Base-by-base conservation (phyloP, 2,329 filamentous ascomycete genomes). In the Beauveria pseudobassiana region DNA sequence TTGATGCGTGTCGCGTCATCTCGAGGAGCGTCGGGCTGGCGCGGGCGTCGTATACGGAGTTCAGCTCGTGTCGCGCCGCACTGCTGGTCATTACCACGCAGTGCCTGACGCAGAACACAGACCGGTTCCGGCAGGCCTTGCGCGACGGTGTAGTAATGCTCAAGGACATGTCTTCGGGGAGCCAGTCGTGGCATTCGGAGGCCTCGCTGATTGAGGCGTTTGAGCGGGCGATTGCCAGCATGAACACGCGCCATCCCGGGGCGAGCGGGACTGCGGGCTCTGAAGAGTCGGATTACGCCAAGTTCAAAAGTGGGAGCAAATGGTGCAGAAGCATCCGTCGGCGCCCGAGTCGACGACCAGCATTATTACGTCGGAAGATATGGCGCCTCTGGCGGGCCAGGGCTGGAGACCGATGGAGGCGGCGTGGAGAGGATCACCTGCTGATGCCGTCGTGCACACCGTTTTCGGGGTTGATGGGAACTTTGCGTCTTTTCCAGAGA, bases 41-140 rank as follows among this genome's bases (percentile, higher is more conserved):
- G 6, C 76, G 80, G 34, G 79, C 80, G 3, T 82, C 80, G 0
- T 83, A 83, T 65, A 82, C 80, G 3, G 81, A 84, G 64, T 83
- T 82, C 66, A 82, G 79, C 67, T 79, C 81, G 3, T 82, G 80
- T 56, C 80, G 81, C 48, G 80, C 80, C 10, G 80, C 81, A 9
- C 71, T 83, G 6, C 73, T 83, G 3, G 80, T 83, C 30, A 71
- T 76, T 51, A 74, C 75, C 38, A 74, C 74, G 2, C 74, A 76
- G 53, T 76, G 73, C 50, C 67, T 76, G 43, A 73, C 72, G 46
- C 71, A 71, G 61, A 73, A 71, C 50, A 74, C 74, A 12, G 74
- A 76, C 57, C 66, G 70, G 38, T 73, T 80, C 14, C 76, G 77
- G 28, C 76, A 78, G 46, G 74, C 75, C 9, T 70, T 82, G 3